Base-by-base conservation (phyloP, 345 rosid genomes). In the Citrus mangshanensis region DNA sequence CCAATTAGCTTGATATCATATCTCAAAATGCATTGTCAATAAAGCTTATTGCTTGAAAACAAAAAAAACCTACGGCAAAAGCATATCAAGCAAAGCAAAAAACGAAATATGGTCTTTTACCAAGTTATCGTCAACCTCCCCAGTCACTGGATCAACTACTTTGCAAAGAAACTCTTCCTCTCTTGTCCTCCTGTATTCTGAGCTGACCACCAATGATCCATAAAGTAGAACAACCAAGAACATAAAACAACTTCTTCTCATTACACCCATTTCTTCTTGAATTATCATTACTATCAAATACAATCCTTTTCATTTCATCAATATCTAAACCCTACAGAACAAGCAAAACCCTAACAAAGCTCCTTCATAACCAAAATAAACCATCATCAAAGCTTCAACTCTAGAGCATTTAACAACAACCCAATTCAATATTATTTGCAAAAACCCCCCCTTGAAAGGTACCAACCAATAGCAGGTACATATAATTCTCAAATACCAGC, bases 121-220 rank as follows among this genome's bases (percentile, higher is more conserved):
- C 93, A 74, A 75, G 69, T 82, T 74, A 40, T 85, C 79, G 76
- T 91, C 85, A 72, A 83, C 82, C 89, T 85, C 78, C 73, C 91
- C 84, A 25, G 88, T 89, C 28, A 77, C 85, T 25, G 87, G 93
- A 78, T 89, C 84, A 35, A 83, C 76, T 81, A 89, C 78, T 74
- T 82, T 86, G 74, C 80, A 77, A 51, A 76, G 80, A 71, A 85
- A 75, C 75, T 61, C 79, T 81, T 87, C 90, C 79, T 93, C 90
- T 79, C 79, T 71, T 16, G 65, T 84, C 76, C 51, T 28, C 74
- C 79, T 74, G 38, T 85, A 62, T 74, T 83, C 87, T 72, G 81
- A 88, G 46, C 91, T 80, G 46, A 72, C 81, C 61, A 85, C 82
- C 79, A 84, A 65, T 75, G 86, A 80, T 69, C 86, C 75, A 69